Percentiles rank a stretch among this genome's conserved stretches.
Evolutionary conservation across 179 eudicot species (phyloP).

Genomic region (Gypsophila paniculata): DNA sequence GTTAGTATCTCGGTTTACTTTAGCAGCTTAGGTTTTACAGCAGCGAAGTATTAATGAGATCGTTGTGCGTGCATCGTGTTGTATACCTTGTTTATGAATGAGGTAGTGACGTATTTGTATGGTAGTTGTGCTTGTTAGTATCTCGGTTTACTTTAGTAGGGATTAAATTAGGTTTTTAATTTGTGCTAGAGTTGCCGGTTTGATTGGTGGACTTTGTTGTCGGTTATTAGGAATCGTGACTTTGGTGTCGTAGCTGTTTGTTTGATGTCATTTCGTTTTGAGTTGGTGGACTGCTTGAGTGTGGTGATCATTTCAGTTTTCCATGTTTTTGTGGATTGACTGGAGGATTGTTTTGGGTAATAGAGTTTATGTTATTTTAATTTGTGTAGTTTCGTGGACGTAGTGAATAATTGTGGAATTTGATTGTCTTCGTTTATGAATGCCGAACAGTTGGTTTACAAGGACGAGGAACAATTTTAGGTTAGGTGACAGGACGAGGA

Average conservation of each 20-base stretch:
- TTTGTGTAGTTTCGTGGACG: neutral
- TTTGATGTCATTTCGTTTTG: neutral
- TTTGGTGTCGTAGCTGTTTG: neutral
- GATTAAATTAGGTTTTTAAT: neutral
- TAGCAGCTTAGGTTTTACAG: too few relatives aligned
- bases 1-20: too few relatives aligned
- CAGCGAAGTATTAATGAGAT: too few relatives aligned
- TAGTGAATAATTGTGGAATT: neutral
- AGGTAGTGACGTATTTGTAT: too few relatives aligned
- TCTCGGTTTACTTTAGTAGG: too few relatives aligned
- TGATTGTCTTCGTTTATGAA: too few relatives aligned
- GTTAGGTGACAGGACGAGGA: too few relatives aligned
- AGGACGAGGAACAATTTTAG: too few relatives aligned
- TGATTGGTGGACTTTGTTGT: neutral
- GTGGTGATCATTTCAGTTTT: neutral
- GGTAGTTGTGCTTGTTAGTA: too few relatives aligned
- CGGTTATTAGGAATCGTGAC: neutral
- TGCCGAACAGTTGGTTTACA: too few relatives aligned
- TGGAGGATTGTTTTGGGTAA: neutral
- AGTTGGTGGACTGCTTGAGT: neutral
- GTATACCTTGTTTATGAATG: too few relatives aligned
- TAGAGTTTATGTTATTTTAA: neutral
- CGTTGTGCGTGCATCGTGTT: too few relatives aligned
- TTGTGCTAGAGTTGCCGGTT: neutral
- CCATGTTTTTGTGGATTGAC: neutral